These are phyloP conservation scores for Hydrangea macrophylla DNA, from an alignment of 148 eudicot species.

Conservation along the genomic window DNA sequence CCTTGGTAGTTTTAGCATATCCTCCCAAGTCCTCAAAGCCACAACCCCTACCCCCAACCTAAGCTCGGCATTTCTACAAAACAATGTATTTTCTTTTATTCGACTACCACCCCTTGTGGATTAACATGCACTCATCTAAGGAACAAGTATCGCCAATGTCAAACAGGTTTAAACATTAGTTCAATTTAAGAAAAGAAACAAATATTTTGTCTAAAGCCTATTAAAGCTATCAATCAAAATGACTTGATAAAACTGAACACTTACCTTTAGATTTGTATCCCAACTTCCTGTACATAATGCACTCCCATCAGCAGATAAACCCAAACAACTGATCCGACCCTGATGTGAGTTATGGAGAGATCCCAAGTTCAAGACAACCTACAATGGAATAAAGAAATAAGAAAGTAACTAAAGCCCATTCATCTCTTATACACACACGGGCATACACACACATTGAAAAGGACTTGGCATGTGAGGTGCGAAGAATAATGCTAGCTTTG, in stretches of 20 bases:
- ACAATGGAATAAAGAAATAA: not conserved
- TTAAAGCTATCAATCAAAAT: no score
- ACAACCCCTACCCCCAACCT: not conserved
- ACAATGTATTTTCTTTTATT: no score
- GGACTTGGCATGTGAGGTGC: not conserved
- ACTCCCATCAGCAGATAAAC: slow-evolving; percentile 97
- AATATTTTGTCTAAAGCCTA: not conserved
- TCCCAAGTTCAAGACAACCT: slow-evolving; percentile 89
- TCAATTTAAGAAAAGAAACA: not conserved
- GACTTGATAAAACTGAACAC: slow-evolving; percentile 13
- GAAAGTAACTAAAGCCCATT: not conserved
- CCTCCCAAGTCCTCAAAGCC: no score
- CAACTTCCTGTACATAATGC: slow-evolving; percentile 99
- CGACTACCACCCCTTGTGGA: not conserved
- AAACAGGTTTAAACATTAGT: not conserved
- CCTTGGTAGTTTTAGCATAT: no score
- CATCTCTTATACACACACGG: not conserved
- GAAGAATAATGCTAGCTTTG: not conserved
- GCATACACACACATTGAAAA: not conserved
- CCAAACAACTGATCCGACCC: slow-evolving; percentile 76
- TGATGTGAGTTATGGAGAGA: slow-evolving; percentile 76
- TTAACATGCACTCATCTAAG: not conserved
- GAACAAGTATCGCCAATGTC: no score
- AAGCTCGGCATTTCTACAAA: no score
- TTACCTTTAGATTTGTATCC: slow-evolving; percentile 89